Percentiles rank a stretch among this genome's conserved stretches.
Evolutionary conservation across 2,329 filamentous ascomycete species (phyloP).

Genomic region (Claviceps spartinae): DNA sequence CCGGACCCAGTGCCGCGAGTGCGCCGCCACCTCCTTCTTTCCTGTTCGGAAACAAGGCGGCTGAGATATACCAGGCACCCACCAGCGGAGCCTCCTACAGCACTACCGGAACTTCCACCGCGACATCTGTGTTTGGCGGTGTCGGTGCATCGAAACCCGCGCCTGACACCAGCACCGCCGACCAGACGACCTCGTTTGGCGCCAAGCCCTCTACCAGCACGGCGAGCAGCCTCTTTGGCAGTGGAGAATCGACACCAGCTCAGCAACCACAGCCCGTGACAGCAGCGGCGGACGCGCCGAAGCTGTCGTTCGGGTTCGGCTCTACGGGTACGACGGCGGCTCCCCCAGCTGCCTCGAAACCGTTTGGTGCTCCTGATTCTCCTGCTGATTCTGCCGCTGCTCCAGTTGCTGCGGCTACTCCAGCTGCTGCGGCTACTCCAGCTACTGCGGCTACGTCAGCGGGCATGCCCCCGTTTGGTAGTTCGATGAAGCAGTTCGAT

Average conservation of each 20-base stretch:
- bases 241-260: constrained; percentile 7
- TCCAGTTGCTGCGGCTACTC: neutral
- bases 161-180: constrained; percentile 6
- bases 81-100: constrained; percentile 9
- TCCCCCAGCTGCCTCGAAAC: constrained; percentile 17
- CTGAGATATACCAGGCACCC: constrained; percentile 14
- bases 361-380: constrained; percentile 25
- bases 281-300: constrained; percentile 8
- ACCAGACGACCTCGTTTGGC: constrained; percentile 14
- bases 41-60: constrained; percentile 22
- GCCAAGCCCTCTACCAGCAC: constrained; percentile 8
- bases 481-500: constrained; percentile 30
- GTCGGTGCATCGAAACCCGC: neutral
- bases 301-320: constrained; percentile 23
- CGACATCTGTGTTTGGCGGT: constrained; percentile 7
- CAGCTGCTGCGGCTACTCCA: constrained; percentile 6
- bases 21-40: constrained; percentile 21
- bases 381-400: constrained; percentile 8
- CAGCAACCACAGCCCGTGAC: constrained; percentile 10
- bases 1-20: constrained; percentile 14
- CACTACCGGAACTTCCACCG: neutral
- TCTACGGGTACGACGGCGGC: constrained; percentile 16
- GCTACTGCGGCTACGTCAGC: constrained; percentile 9
- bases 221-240: constrained; percentile 4
- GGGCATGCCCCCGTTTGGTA: constrained; percentile 23